phyloP scores from a whole-genome alignment of 129 eudicot genomes.

The Oenanthe sinensis region DNA sequence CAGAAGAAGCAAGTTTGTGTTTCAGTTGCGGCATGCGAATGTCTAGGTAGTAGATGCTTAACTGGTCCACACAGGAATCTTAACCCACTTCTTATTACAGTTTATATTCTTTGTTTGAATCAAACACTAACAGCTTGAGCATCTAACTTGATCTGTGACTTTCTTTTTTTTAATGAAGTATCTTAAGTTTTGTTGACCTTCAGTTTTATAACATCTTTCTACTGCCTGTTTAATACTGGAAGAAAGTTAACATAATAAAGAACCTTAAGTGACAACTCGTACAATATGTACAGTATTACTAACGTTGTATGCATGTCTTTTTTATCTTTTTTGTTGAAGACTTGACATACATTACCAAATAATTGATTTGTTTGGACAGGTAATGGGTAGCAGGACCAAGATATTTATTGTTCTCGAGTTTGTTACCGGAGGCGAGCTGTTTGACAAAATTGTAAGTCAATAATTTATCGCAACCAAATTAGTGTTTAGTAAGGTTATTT shows the following conservation, averaged over 20 bases:
- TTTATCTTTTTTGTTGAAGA: neutral
- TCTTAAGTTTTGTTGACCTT: neutral
- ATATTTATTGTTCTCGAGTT: slow-evolving; percentile 83
- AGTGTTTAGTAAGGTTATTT: neutral
- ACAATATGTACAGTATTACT: neutral
- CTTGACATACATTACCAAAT: neutral
- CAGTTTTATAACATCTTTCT: neutral
- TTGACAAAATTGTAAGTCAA: slow-evolving; percentile 87
- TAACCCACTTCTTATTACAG: neutral
- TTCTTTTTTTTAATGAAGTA: neutral
- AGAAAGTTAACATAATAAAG: neutral
- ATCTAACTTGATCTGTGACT: neutral
- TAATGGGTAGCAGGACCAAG: slow-evolving; percentile 94
- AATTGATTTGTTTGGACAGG: slow-evolving; percentile 40
- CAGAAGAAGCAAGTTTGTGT: neutral
- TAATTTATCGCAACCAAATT: neutral
- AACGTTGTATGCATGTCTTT: neutral
- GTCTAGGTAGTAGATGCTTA: neutral
- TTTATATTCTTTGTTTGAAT: neutral
- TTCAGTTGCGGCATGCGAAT: neutral
- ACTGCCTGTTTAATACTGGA: neutral
- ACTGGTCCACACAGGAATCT: neutral
- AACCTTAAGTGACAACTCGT: neutral
- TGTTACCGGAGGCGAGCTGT: slow-evolving; percentile 95
- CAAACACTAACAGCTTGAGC: neutral